Evolutionary conservation across 352 stramenopile genomes (phyloP), one percentile per base, ranked within the genome.

Genomic region (Sclerospora graminicola): DNA sequence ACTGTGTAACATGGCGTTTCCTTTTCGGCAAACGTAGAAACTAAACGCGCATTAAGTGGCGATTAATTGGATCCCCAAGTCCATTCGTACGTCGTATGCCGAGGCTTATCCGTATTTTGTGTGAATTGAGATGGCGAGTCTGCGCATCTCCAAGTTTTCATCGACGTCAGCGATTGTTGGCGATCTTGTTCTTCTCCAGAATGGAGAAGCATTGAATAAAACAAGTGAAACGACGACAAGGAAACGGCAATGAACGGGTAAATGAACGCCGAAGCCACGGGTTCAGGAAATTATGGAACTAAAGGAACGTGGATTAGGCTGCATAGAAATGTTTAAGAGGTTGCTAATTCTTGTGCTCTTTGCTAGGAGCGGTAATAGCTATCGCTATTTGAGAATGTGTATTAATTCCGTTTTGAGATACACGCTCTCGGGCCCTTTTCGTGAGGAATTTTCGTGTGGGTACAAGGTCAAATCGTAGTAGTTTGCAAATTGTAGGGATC

Each of bases 101-200:
- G 69, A 93, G 33, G 57, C 80, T 16, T 95, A 97, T 51, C 93
- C 98, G 61, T 82, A 84, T 48, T 95, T 96, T 40, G 63, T 98
- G 21, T 98, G 89, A 88, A 98, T 98, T 66, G 63, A 89, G 54
- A 94, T 95, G 50, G 90, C 88, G 30, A 97, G 86, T 40, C 54
- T 90, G 48, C 74, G 95, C 8, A 68, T 98, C n/a, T 66, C 77
- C 8, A 69, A 72, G 31, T 62, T 83, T 9, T 78, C 74, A 27
- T 59, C 56, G 1, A 70, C 64, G 15, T 42, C 66, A 29, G 59
- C 90, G 8, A 53, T 89, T 29, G 66, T 87, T 9, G 95, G 95
- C 7, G 95, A 98, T 61, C 66, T 98, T 14, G 87, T 98, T 18
- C 51, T 76, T 14, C 46, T 56, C 20, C 41, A 58, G 16, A 54